Percentiles rank a stretch among this genome's conserved stretches.
phyloP scores from a whole-genome alignment of 2,329 filamentous ascomycete genomes.

The Aureobasidium sp. region DNA sequence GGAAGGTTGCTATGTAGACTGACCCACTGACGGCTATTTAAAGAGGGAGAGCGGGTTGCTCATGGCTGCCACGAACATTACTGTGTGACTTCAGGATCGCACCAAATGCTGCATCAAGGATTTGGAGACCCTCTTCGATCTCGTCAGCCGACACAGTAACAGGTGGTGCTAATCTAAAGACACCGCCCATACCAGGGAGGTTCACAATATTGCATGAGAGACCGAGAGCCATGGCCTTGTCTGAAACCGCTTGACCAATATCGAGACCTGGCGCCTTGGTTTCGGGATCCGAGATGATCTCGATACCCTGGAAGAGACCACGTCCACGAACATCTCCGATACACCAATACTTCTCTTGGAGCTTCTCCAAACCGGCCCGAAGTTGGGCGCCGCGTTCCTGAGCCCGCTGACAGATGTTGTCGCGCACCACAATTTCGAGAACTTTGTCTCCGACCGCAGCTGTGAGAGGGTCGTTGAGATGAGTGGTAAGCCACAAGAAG shows the following conservation, averaged over 20 bases:
- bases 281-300: conserved; percentile 24
- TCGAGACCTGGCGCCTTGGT: conserved; percentile 23
- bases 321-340: conserved; percentile 29
- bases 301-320: conserved; percentile 27
- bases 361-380: conserved; percentile 19
- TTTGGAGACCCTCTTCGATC: conserved; percentile 42
- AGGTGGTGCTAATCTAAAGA: conserved; percentile 28
- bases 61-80: background rate
- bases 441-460: conserved; percentile 27
- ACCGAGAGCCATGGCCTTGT: conserved; percentile 22
- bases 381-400: conserved; percentile 21
- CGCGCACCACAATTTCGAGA: conserved; percentile 27
- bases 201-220: conserved; percentile 26
- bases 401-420: conserved; percentile 22
- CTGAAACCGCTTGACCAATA: conserved; percentile 23
- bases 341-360: conserved; percentile 25
- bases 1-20: background rate
- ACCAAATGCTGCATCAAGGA: conserved; percentile 41
- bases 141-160: conserved; percentile 26
- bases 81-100: background rate
- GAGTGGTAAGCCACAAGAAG: conserved; percentile 28
- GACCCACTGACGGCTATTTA: background rate
- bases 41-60: background rate
- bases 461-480: conserved; percentile 27
- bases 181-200: conserved; percentile 26